A percentile compares a stretch with the other conserved stretches of the same genome.
phyloP scores from a whole-genome alignment of 2,329 filamentous ascomycete genomes.

The Lachnellula cervina region DNA sequence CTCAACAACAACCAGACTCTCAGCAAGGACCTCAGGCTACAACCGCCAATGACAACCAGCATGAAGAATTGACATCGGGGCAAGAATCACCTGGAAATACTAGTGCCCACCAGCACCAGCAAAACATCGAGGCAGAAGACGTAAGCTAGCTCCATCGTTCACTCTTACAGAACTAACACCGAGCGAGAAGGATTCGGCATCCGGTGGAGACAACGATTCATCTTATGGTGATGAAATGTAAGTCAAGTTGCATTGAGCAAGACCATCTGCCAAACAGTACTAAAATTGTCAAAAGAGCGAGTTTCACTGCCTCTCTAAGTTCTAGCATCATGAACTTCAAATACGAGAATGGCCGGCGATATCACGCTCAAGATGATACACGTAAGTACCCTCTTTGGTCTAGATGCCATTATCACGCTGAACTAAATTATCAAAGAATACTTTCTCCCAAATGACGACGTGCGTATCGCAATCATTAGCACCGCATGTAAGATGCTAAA shows the following conservation, averaged over 20 bases:
- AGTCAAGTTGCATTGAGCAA: neutral
- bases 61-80: neutral
- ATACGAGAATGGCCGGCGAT: conserved; percentile 44
- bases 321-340: conserved; percentile 41
- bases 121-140: neutral
- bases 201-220: neutral
- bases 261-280: neutral
- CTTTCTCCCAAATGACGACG: conserved; percentile 21
- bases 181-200: neutral
- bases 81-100: neutral
- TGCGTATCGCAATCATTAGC: neutral
- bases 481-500: neutral
- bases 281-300: conserved; percentile 1
- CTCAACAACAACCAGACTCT: neutral
- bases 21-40: neutral
- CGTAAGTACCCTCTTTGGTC: neutral
- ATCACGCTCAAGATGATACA: conserved; percentile 40
- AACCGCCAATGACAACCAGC: neutral
- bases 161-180: neutral
- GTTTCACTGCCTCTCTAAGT: conserved; percentile 29
- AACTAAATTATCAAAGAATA: conserved; percentile 17
- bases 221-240: conserved; percentile 7
- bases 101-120: neutral
- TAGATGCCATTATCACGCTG: neutral
- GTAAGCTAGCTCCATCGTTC: neutral